These are phyloP conservation scores for Diaporthe sp. DNA, from an alignment of 2,329 filamentous ascomycete genomes.

Conservation along the genomic window DNA sequence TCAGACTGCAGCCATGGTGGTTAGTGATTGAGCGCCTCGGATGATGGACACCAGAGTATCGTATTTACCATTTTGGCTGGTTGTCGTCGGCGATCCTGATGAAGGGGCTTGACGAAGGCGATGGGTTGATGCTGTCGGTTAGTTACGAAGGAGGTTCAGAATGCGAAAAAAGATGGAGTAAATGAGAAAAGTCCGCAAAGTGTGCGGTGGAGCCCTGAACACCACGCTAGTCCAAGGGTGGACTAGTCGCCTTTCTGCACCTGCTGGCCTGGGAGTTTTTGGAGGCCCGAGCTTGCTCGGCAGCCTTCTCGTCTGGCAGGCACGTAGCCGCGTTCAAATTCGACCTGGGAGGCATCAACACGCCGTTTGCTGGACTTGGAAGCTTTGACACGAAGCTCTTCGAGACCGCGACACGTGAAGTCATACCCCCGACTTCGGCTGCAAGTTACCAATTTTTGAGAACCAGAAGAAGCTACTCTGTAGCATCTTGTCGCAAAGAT, in stretches of 20 bases:
- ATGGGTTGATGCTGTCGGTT: slow-evolving; percentile 36
- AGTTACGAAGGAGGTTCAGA: slow-evolving; percentile 29
- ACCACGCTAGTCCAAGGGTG: slow-evolving; percentile 41
- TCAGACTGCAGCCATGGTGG: slow-evolving; percentile 70
- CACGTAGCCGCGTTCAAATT: slow-evolving; percentile 42
- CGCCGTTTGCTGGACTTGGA: slow-evolving; percentile 58
- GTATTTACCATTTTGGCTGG: slow-evolving; percentile 55
- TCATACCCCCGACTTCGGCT: slow-evolving; percentile 52
- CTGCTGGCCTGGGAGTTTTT: neutral
- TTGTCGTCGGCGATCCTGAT: slow-evolving; percentile 41
- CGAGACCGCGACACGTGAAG: slow-evolving; percentile 57
- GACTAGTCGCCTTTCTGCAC: slow-evolving; percentile 39
- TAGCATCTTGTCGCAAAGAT: slow-evolving; percentile 66
- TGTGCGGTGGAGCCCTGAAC: slow-evolving; percentile 40
- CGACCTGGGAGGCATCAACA: slow-evolving; percentile 39
- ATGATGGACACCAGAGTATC: neutral
- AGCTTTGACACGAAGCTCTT: slow-evolving; percentile 54
- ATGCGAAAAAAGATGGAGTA: slow-evolving; percentile 34
- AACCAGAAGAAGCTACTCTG: slow-evolving; percentile 56
- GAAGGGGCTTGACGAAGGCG: slow-evolving; percentile 40
- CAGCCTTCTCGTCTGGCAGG: slow-evolving; percentile 34
- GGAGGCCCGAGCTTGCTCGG: slow-evolving; percentile 45
- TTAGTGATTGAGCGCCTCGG: slow-evolving; percentile 46
- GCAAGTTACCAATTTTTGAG: slow-evolving; percentile 61
- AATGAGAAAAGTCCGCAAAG: slow-evolving; percentile 36